Evolutionary conservation across 1,284 basidiomycete genomes (phyloP).

Genomic region (Pisolithus thermaeus): DNA sequence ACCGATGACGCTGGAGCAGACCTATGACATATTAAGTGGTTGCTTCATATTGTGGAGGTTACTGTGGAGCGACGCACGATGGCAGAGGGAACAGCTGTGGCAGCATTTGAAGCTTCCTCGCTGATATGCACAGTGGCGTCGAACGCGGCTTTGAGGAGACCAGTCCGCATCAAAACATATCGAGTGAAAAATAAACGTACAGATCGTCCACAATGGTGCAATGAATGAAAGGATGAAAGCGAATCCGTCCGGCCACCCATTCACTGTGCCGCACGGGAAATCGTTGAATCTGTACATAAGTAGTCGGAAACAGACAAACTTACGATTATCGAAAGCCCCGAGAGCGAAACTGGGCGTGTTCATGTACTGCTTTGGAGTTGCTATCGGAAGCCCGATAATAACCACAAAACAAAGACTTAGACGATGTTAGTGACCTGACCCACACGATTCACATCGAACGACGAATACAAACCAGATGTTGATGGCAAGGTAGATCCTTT

Average conservation of each 20-base stretch:
- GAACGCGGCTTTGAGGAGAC: constrained; percentile 30
- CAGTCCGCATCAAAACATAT: neutral
- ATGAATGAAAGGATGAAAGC: constrained; percentile 47
- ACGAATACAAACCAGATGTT: constrained; percentile 28
- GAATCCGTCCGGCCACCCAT: constrained; percentile 43
- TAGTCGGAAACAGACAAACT: neutral
- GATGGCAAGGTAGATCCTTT: constrained; percentile 20
- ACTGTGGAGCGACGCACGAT: constrained; percentile 14
- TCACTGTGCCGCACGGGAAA: constrained; percentile 25
- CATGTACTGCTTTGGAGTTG: constrained; percentile 37
- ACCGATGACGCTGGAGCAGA: constrained; percentile 14
- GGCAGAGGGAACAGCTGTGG: constrained; percentile 38
- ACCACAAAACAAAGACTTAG: constrained; percentile 36
- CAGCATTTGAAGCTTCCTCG: constrained; percentile 45
- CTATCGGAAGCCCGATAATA: constrained; percentile 43
- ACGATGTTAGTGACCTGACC: neutral
- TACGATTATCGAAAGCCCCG: constrained; percentile 32
- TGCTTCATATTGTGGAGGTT: neutral
- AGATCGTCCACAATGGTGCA: constrained; percentile 43
- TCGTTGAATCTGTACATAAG: neutral
- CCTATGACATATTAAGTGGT: constrained; percentile 7
- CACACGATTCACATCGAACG: neutral
- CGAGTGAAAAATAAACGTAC: constrained; percentile 11
- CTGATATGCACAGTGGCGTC: constrained; percentile 46
- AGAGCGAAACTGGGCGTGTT: constrained; percentile 39